Evolutionary conservation across 164 flowering plant species (phyloP).

Genomic region (Tetracentron sinense): DNA sequence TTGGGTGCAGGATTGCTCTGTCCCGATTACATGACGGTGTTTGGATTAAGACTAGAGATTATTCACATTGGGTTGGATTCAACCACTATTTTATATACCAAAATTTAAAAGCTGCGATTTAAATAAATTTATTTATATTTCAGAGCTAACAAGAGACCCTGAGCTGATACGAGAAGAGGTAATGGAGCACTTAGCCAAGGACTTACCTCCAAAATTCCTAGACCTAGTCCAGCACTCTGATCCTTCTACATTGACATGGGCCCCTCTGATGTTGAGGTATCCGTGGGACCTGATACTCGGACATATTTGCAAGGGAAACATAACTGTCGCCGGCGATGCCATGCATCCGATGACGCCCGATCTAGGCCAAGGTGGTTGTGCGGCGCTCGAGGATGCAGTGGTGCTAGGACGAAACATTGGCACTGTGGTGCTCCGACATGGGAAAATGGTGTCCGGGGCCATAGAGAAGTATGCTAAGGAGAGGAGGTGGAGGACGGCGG

Average conservation of each 20-base stretch:
- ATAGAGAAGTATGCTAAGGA: not conserved
- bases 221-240: not conserved
- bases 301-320: not conserved
- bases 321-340: not conserved
- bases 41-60: too few species aligned
- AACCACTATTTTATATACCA: too few species aligned
- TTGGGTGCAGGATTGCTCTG: too few species aligned
- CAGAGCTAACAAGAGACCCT: not conserved
- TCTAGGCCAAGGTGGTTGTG: not conserved
- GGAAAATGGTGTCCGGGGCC: not conserved
- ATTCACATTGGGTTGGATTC: too few species aligned
- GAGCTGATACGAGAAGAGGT: not conserved
- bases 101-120: too few species aligned
- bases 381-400: not conserved
- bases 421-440: not conserved
- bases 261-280: not conserved
- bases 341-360: not conserved
- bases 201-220: not conserved
- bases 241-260: not conserved
- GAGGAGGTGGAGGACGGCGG: conserved; percentile 3
- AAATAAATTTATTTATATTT: too few species aligned
- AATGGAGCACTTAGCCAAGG: not conserved
- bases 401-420: not conserved
- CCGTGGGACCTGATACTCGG: not conserved
- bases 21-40: too few species aligned